Base-by-base conservation (phyloP, 305 asterid species). In the Salvia sclarea region DNA sequence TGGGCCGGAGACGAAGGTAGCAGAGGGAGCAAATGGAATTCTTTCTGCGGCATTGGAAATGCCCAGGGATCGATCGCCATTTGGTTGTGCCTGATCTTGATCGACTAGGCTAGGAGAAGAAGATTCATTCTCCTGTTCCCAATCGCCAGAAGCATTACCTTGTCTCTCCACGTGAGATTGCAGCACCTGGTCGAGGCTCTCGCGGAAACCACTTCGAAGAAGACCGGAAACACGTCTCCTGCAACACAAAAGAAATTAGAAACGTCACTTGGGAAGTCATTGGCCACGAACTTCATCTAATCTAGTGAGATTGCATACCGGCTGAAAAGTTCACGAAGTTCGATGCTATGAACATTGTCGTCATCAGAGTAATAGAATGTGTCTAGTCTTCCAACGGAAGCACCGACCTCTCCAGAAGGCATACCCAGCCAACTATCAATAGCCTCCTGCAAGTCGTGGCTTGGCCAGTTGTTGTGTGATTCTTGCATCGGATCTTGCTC, bases 171-270 rank as follows among this genome's bases (percentile, higher is more conserved):
- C 83, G 8, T 83, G 92, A 22, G 97, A 89, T 58, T 85, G 98
- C 65, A 94, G 81, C 59, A 94, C 81, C 80, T 81, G 98, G 77
- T 94, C 83, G 22, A 94, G 83, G 69, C 89, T 89, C 68, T 86
- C 96, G 21, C 96, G 88, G 75, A 94, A 94, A 77, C 93, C 80
- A 84, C 98, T 91, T 60, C 88, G 85, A 33, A 94, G 95, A 77
- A 94, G 95, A 77, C 88, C 75, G 56, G 99, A 94, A 38, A 94
- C 99, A 0, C 92, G 91, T 70, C 97, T 82, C 95, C 99, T 94
- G 75, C 45, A 83, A 38, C 55, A 72, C 3, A 71, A 71, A 70
- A 40, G 17, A 52, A 55, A 17, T 17, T 10, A 78, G 12, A 22
- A 8, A 4, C 9, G 14, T 53, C 53, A 21, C 17, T 35, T 20